Conservation (phyloP, 2,329 filamentous ascomycete species). For the Sarocladium kiliense region DNA sequence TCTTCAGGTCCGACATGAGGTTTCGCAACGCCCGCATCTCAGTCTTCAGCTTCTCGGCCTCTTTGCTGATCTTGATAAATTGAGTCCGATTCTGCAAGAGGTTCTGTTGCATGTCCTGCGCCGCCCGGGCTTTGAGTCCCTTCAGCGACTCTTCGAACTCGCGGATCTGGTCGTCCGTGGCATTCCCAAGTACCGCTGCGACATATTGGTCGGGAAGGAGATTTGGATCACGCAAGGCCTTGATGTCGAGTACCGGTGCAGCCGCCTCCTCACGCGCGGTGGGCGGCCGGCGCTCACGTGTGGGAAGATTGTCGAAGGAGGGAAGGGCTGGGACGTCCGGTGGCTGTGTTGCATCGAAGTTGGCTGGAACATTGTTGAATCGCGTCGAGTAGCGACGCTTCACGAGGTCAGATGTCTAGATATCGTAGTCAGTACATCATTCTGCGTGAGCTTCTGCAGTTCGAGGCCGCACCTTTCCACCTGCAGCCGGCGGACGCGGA, state of each 20-base stretch:
- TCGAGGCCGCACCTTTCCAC: conserved; percentile 47
- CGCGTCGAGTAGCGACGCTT: conserved; percentile 92
- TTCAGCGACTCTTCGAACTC: conserved; percentile 73
- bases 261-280: conserved; percentile 47
- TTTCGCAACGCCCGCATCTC: conserved; percentile 91
- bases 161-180: conserved; percentile 80
- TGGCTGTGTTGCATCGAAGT: conserved; percentile 66
- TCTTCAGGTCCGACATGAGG: conserved; percentile 87
- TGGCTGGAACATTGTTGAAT: conserved; percentile 71
- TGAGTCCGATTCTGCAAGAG: conserved; percentile 96
- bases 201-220: conserved; percentile 77
- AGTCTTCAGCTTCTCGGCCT: conserved; percentile 93
- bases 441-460: background rate
- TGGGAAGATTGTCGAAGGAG: conserved; percentile 53
- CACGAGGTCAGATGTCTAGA: conserved; percentile 71
- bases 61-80: conserved; percentile 99
- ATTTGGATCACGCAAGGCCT: conserved; percentile 73
- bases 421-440: background rate
- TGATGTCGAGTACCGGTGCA: conserved; percentile 67
- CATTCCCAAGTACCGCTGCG: conserved; percentile 69
- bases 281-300: conserved; percentile 45
- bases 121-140: conserved; percentile 72
- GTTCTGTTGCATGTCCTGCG: conserved; percentile 84
- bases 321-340: conserved; percentile 68
- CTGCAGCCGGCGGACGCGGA: conserved; percentile 40